phyloP scores from a whole-genome alignment of 23 red algal species.

The Gracilariopsis chorda region DNA sequence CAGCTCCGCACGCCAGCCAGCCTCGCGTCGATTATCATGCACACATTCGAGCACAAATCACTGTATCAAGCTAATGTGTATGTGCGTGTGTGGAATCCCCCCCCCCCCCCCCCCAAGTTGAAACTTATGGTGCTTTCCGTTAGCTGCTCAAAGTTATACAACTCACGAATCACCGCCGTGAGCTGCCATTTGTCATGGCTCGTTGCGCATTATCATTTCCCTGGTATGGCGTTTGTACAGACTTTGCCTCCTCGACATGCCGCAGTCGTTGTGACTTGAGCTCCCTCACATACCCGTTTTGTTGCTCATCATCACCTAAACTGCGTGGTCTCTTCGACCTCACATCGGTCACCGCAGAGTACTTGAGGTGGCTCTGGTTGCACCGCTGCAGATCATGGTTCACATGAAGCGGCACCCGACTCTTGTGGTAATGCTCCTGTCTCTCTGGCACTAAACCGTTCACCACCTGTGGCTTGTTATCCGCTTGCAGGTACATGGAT shows the following conservation, averaged over 20 bases:
- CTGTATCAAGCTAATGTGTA: too few species aligned
- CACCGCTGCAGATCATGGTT: not conserved
- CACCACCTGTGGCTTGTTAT: not conserved
- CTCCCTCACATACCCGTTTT: not conserved
- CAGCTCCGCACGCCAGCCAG: too few species aligned
- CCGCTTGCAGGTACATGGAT: not conserved
- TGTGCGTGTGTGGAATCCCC: too few species aligned
- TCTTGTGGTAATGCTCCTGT: not conserved
- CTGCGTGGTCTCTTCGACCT: not conserved
- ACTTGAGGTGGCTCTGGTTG: not conserved
- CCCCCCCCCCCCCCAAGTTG: too few species aligned
- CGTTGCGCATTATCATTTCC: not conserved
- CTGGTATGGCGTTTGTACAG: not conserved
- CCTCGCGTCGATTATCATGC: too few species aligned
- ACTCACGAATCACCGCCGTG: not conserved
- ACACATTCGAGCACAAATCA: too few species aligned
- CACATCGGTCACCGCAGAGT: not conserved
- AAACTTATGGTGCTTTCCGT: too few species aligned
- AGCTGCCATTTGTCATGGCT: not conserved
- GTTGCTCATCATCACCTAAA: not conserved
- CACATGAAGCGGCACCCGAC: not conserved
- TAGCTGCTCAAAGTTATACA: too few species aligned
- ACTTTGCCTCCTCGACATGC: not conserved
- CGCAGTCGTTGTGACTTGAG: not conserved
- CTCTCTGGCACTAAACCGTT: not conserved